Evolutionary conservation across 306 rosid genomes (phyloP).

Genomic region (Fagus sylvatica): DNA sequence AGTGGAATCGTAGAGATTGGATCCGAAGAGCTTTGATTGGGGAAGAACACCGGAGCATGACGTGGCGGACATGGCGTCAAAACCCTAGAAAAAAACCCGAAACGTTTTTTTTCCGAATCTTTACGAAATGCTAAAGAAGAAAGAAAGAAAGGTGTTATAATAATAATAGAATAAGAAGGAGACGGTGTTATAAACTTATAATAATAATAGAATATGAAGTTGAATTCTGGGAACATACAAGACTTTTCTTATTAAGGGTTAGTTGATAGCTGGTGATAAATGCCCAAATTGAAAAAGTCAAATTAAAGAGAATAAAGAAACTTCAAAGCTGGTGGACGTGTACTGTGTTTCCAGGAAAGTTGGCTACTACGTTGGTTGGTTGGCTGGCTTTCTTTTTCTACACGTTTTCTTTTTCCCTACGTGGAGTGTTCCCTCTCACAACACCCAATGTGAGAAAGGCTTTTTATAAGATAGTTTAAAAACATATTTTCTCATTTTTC

Average conservation of each 20-base stretch:
- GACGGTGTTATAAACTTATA: neutral
- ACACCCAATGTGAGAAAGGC: too few species aligned
- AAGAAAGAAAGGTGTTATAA: neutral
- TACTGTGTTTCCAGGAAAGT: too few species aligned
- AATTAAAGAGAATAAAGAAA: neutral
- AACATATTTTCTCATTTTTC: too few species aligned
- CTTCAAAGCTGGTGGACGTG: neutral
- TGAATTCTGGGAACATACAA: neutral
- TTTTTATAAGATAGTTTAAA: too few species aligned
- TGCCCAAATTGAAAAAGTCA: neutral
- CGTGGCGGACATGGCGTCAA: constrained; percentile 41
- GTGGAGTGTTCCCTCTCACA: too few species aligned
- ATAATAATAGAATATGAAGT: neutral
- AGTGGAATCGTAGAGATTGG: constrained; percentile 28
- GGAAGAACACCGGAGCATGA: constrained; percentile 38
- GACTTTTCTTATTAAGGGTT: neutral
- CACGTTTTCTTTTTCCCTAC: too few species aligned
- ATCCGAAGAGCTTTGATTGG: constrained; percentile 19
- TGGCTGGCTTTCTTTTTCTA: too few species aligned
- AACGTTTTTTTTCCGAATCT: neutral
- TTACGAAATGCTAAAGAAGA: neutral
- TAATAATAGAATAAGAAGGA: neutral
- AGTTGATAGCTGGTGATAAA: neutral
- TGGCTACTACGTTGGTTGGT: too few species aligned
- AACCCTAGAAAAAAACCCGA: neutral